Base-by-base conservation (phyloP, 495 filamentous ascomycete genomes). In the Rhizodiscina lignyota region DNA sequence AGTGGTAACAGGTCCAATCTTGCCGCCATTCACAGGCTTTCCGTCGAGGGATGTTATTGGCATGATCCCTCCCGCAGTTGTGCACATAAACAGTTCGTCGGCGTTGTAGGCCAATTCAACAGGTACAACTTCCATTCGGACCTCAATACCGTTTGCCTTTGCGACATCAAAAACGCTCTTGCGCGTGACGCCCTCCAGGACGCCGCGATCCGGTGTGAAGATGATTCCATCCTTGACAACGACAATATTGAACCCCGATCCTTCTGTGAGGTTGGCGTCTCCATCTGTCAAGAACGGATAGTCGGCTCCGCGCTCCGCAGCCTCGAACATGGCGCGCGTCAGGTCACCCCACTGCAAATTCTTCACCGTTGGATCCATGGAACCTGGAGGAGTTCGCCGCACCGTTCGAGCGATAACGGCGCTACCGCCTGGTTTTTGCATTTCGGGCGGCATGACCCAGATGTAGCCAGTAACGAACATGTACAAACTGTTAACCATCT, bases 271-370 rank as follows among this genome's bases (percentile, higher is more conserved):
- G 39, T 57, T 46, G 2, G 47, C 32, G 27, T 61, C 55, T 1
- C 57, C 55, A 32, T 59, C 57, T 6, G 57, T 59, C 5, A 61
- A 37, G 40, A 61, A 56, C 2, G 55, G 53, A 32, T 59, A 57
- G 4, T 34, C 44, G 1, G 51, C 44, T 5, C 28, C 28, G 13
- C 40, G 40, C 16, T 42, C 35, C 12, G 4, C 18, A 4, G 37
- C 52, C 50, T 61, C 56, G 16, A 53, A 42, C 17, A 56, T 21
- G 2, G 50, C 58, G 0, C 56, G 58, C 4, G 41, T 47, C 37
- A 61, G 35, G 35, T 61, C 58, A 0, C 58, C 58, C 55, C 56
- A 61, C 38, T 61, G 58, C 35, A 61, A 38, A 24, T 61, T 61
- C 47, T 61, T 61, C 29, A 61, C 38, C 2, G 54, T 61, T 1